Conservation (phyloP, 331 rosid genomes). For the Phaseolus coccineus region DNA sequence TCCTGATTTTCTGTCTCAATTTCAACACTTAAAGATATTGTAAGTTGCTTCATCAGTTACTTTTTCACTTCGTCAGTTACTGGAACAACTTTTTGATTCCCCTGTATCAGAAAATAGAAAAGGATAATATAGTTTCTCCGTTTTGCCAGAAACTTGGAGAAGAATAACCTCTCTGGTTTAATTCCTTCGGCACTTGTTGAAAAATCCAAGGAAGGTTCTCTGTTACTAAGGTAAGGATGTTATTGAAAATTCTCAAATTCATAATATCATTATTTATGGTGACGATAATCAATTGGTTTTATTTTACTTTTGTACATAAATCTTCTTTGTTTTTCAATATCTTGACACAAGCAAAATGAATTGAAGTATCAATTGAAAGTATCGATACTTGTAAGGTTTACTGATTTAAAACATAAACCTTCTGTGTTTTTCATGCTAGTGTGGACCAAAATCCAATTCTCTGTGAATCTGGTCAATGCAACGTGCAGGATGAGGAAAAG, state of each 20-base stretch:
- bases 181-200: neutral
- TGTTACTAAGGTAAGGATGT: neutral
- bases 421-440: neutral
- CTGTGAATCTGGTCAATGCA: slow-evolving; percentile 2
- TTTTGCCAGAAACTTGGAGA: slow-evolving; percentile 27
- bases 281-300: neutral
- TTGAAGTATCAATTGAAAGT: too few relatives aligned
- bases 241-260: neutral
- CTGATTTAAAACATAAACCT: neutral
- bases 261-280: neutral
- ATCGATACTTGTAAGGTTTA: neutral
- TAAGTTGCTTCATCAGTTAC: neutral
- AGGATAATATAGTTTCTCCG: neutral
- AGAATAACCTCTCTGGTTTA: slow-evolving; percentile 13
- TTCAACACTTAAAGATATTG: slow-evolving; percentile 10
- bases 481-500: neutral
- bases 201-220: neutral
- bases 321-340: too few relatives aligned
- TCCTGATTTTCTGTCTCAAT: neutral
- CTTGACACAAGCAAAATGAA: too few relatives aligned
- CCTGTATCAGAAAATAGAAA: neutral
- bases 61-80: neutral
- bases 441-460: neutral
- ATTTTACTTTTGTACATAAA: neutral
- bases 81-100: neutral